Percentiles rank a stretch among this genome's conserved stretches.
Evolutionary conservation across 140 eudicot species (phyloP).

Genomic region (Stevia rebaudiana): DNA sequence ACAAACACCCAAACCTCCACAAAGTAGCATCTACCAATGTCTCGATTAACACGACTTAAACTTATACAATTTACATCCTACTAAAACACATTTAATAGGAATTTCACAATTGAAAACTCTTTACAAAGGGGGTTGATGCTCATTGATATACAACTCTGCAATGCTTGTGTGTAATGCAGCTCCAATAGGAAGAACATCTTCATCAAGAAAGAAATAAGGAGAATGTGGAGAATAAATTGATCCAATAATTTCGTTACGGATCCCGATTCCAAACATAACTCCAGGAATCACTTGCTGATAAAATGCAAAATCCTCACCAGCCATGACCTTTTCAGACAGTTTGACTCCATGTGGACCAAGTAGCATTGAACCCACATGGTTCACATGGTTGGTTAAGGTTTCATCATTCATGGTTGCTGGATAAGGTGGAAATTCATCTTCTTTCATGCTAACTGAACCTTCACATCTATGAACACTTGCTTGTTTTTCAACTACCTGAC

Average conservation of each 20-base stretch:
- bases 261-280: slow-evolving; percentile 62
- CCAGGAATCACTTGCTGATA: slow-evolving; percentile 70
- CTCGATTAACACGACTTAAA: neutral
- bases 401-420: slow-evolving; percentile 64
- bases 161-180: slow-evolving; percentile 62
- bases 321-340: slow-evolving; percentile 46
- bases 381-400: slow-evolving; percentile 38
- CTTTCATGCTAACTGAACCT: slow-evolving; percentile 48
- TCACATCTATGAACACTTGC: slow-evolving; percentile 65
- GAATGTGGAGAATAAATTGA: slow-evolving; percentile 66
- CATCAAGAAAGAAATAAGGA: slow-evolving; percentile 78
- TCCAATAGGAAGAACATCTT: slow-evolving; percentile 69
- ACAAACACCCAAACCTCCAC: neutral
- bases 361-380: slow-evolving; percentile 44
- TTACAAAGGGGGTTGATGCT: slow-evolving; percentile 28
- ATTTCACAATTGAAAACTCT: neutral
- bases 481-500: slow-evolving; percentile 62
- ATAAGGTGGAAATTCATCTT: slow-evolving; percentile 44
- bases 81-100: too few species aligned
- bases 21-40: too few species aligned
- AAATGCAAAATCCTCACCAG: slow-evolving; percentile 85
- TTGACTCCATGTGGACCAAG: slow-evolving; percentile 48
- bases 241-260: slow-evolving; percentile 55
- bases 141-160: slow-evolving; percentile 55
- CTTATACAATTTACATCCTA: neutral